These are phyloP conservation scores for Paramecium caudatum DNA, from an alignment of 73 alveolate genomes.

Conservation along the genomic window DNA sequence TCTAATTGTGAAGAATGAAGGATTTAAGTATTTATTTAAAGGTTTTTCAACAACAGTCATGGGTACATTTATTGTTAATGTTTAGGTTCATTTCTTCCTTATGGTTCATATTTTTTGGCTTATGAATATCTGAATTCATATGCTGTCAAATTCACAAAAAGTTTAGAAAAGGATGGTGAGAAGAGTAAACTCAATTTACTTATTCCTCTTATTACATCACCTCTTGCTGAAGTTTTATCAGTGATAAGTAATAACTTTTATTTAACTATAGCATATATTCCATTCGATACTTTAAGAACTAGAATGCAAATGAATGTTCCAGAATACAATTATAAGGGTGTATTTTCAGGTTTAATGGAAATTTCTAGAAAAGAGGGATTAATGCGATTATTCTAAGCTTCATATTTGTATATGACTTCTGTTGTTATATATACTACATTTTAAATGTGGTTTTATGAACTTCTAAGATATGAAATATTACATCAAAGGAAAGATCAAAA, in stretches of 20 bases:
- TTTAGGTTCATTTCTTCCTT: slow-evolving; percentile 68
- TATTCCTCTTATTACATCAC: slow-evolving; percentile 70
- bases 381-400: slow-evolving; percentile 66
- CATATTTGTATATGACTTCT: slow-evolving; percentile 61
- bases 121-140: slow-evolving; percentile 70
- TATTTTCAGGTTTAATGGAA: slow-evolving; percentile 47
- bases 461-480: slow-evolving; percentile 64
- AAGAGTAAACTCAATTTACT: slow-evolving; percentile 15
- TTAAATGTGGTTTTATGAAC: slow-evolving; percentile 73
- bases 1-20: slow-evolving; percentile 72
- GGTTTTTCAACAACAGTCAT: slow-evolving; percentile 75
- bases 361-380: slow-evolving; percentile 67
- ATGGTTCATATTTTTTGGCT: slow-evolving; percentile 48
- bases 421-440: slow-evolving; percentile 62
- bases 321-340: slow-evolving; percentile 69
- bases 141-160: slow-evolving; percentile 47
- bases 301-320: slow-evolving; percentile 72
- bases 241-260: not conserved
- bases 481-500: not conserved
- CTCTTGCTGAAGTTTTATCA: slow-evolving; percentile 68
- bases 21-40: slow-evolving; percentile 67
- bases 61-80: slow-evolving; percentile 4
- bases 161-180: slow-evolving; percentile 39
- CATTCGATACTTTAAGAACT: slow-evolving; percentile 74
- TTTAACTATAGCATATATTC: slow-evolving; percentile 53